Evolutionary conservation across 2,329 filamentous ascomycete species (phyloP).

Genomic region (Lachnellula suecica): DNA sequence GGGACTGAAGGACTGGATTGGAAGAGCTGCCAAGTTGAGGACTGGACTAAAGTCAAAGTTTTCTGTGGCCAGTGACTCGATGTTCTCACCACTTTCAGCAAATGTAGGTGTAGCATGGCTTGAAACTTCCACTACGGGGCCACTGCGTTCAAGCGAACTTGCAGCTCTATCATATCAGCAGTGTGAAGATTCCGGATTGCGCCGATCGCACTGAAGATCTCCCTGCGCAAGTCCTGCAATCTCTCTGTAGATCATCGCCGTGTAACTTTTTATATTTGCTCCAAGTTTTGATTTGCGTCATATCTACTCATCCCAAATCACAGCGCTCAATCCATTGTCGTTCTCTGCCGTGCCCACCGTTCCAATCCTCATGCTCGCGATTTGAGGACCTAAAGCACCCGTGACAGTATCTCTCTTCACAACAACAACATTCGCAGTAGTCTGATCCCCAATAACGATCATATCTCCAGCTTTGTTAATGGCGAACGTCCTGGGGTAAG

Average conservation of each 20-base stretch:
- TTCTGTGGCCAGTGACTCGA: too few species aligned
- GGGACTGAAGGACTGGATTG: too few species aligned
- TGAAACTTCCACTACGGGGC: too few species aligned
- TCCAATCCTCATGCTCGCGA: slow-evolving; percentile 42
- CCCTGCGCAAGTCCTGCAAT: too few species aligned
- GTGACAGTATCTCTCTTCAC: slow-evolving; percentile 39
- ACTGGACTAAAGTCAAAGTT: too few species aligned
- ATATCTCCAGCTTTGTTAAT: slow-evolving; percentile 42
- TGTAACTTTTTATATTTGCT: not conserved
- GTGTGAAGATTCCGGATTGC: too few species aligned
- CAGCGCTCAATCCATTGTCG: slow-evolving; percentile 48
- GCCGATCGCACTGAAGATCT: too few species aligned
- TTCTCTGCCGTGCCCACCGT: slow-evolving; percentile 39
- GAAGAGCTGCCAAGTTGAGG: too few species aligned
- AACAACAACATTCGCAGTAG: slow-evolving; percentile 39
- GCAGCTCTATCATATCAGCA: too few species aligned
- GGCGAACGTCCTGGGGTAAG: slow-evolving; percentile 44
- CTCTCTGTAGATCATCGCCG: not conserved
- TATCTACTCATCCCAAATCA: slow-evolving; percentile 48
- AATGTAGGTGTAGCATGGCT: too few species aligned
- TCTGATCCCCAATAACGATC: slow-evolving; percentile 45
- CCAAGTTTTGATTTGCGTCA: not conserved
- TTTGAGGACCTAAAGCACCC: slow-evolving; percentile 39
- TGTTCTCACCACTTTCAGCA: too few species aligned
- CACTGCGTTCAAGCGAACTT: too few species aligned